These are phyloP conservation scores for Fraxinus platypoda DNA, from an alignment of 305 asterid genomes.

Conservation along the genomic window DNA sequence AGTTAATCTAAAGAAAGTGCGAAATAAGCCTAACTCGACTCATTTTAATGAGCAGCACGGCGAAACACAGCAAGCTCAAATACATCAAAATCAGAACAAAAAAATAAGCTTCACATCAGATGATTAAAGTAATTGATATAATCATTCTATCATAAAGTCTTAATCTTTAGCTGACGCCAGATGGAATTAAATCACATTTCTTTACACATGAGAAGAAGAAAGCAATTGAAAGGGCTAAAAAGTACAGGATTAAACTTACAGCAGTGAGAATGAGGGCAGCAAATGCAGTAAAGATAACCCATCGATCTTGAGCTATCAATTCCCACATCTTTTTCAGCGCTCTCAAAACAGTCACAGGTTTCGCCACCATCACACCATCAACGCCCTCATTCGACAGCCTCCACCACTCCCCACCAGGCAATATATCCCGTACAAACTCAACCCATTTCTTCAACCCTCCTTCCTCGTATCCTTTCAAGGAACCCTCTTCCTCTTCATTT, in stretches of 20 bases:
- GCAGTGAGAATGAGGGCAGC: slow-evolving; percentile 73
- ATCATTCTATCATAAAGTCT: slow-evolving; percentile 7
- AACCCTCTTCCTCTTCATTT: slow-evolving; percentile 21
- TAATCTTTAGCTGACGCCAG: neutral
- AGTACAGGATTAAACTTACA: slow-evolving; percentile 46
- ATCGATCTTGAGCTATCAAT: slow-evolving; percentile 73
- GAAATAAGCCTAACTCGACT: neutral
- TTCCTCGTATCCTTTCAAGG: slow-evolving; percentile 19
- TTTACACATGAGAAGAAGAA: neutral
- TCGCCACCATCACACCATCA: slow-evolving; percentile 49
- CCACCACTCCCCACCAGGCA: slow-evolving; percentile 98
- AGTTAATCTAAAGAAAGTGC: slow-evolving; percentile 1
- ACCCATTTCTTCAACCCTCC: slow-evolving; percentile 51
- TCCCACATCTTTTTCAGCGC: slow-evolving; percentile 91
- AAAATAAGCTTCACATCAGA: neutral
- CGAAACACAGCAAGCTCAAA: slow-evolving; percentile 7
- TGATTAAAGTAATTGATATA: neutral
- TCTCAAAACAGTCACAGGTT: slow-evolving; percentile 77
- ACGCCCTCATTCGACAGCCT: slow-evolving; percentile 55
- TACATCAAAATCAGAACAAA: slow-evolving; percentile 7
- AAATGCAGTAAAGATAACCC: slow-evolving; percentile 76
- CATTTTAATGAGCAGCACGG: neutral
- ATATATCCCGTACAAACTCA: slow-evolving; percentile 35
- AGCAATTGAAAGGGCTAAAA: slow-evolving; percentile 3
- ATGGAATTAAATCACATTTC: slow-evolving; percentile 3